These are phyloP conservation scores for Phycomyces nitens DNA, from an alignment of 192 early-diverging fungal species.

Conservation along the genomic window DNA sequence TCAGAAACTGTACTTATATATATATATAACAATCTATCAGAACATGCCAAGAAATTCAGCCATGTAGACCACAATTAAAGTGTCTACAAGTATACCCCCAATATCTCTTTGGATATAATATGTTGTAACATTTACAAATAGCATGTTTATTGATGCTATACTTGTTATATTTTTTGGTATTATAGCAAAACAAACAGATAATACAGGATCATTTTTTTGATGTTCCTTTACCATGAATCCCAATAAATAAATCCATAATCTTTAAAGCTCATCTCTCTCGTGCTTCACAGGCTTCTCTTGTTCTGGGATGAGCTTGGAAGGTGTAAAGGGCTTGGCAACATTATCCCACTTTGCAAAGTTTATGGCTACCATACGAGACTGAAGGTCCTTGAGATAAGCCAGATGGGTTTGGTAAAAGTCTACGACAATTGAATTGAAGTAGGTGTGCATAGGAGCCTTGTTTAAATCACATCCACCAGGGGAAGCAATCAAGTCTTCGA, in stretches of 20 bases:
- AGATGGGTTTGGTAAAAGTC: slow-evolving; percentile 8
- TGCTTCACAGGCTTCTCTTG: background rate
- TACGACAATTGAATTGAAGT: slow-evolving; percentile 1
- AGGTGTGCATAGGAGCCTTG: background rate
- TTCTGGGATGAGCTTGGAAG: background rate
- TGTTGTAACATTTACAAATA: too few relatives aligned
- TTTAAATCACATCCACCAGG: slow-evolving; percentile 11
- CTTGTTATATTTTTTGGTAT: too few relatives aligned
- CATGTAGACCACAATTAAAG: background rate
- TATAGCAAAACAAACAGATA: too few relatives aligned
- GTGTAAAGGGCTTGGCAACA: background rate
- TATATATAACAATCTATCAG: background rate
- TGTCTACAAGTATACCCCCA: too few relatives aligned
- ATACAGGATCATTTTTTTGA: too few relatives aligned
- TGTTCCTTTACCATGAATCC: too few relatives aligned
- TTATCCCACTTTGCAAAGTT: slow-evolving; percentile 12
- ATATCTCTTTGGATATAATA: too few relatives aligned
- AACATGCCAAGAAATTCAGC: background rate
- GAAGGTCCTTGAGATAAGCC: slow-evolving; percentile 10
- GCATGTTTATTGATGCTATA: too few relatives aligned
- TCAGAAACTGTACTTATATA: background rate
- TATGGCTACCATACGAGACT: slow-evolving; percentile 6
- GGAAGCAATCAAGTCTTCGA: slow-evolving; percentile 1
- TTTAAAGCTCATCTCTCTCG: slow-evolving; percentile 15
- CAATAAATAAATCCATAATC: too few relatives aligned